phyloP scores from a whole-genome alignment of 1,139 yeast genomes.

The Geotrichum citri-aurantii region DNA sequence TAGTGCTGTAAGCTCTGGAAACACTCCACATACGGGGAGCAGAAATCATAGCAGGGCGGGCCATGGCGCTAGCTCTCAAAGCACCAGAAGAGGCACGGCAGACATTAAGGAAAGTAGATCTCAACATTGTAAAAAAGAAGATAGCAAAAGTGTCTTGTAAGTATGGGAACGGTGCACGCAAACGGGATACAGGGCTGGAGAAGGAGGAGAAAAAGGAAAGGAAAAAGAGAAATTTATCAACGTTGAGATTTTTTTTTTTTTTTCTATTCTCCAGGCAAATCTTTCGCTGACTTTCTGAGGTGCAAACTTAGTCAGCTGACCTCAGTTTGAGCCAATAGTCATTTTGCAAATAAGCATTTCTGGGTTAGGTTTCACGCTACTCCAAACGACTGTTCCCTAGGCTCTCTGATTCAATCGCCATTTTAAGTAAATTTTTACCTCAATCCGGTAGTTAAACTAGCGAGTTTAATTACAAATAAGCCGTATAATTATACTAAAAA shows the following conservation, averaged over 20 bases:
- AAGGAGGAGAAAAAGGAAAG: neutral
- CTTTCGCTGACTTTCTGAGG: neutral
- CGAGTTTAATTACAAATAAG: too few species aligned
- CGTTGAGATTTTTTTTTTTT: neutral
- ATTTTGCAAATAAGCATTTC: neutral
- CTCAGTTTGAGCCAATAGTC: neutral
- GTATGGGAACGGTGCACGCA: neutral
- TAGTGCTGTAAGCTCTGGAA: constrained; percentile 36
- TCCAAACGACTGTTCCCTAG: neutral
- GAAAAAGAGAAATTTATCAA: neutral
- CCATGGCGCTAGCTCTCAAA: constrained; percentile 15
- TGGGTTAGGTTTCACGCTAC: neutral
- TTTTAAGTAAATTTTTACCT: too few species aligned
- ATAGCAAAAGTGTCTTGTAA: neutral
- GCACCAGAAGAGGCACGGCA: constrained; percentile 18
- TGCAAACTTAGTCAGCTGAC: neutral
- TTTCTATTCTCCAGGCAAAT: neutral
- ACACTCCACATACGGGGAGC: constrained; percentile 18
- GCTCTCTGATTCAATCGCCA: neutral
- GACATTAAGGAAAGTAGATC: constrained; percentile 17
- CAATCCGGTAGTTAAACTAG: too few species aligned
- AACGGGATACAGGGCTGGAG: neutral
- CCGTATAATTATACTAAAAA: neutral
- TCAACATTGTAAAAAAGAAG: constrained; percentile 15
- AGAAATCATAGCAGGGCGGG: constrained; percentile 12